phyloP scores from a whole-genome alignment of 148 eudicot genomes.

The Cornus kousa region DNA sequence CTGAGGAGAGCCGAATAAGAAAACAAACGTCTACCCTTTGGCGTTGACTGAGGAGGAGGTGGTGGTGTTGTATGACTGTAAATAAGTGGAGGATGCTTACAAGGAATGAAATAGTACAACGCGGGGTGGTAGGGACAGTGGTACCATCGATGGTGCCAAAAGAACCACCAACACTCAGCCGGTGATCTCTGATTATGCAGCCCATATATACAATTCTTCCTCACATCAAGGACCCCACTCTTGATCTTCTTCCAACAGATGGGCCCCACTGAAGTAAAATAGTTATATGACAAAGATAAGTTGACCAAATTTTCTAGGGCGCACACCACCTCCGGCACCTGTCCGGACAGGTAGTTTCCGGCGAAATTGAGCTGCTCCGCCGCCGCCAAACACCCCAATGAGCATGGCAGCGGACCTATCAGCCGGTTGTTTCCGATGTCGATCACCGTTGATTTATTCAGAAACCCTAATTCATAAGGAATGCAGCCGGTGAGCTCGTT shows the following conservation, averaged over 20 bases:
- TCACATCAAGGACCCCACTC: constrained; percentile 31
- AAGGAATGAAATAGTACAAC: constrained; percentile 15
- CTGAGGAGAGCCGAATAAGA: background rate
- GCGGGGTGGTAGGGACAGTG: constrained; percentile 21
- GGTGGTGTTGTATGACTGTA: background rate
- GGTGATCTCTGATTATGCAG: constrained; percentile 26
- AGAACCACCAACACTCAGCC: constrained; percentile 23
- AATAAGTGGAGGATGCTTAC: constrained; percentile 8
- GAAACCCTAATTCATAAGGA: constrained; percentile 36
- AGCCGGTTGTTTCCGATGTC: constrained; percentile 28
- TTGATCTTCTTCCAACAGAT: constrained; percentile 30
- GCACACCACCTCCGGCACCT: constrained; percentile 37
- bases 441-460: constrained; percentile 24
- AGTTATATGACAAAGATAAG: constrained; percentile 27
- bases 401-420: constrained; percentile 37
- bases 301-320: constrained; percentile 17
- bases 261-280: constrained; percentile 45
- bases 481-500: constrained; percentile 34
- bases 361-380: constrained; percentile 26
- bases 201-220: constrained; percentile 29
- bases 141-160: constrained; percentile 1
- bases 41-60: background rate
- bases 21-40: background rate
- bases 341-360: constrained; percentile 26
- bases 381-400: constrained; percentile 29